Evolutionary conservation across 768 basidiomycete species (phyloP).

Genomic region (Tylopilus vinaceipallidus): DNA sequence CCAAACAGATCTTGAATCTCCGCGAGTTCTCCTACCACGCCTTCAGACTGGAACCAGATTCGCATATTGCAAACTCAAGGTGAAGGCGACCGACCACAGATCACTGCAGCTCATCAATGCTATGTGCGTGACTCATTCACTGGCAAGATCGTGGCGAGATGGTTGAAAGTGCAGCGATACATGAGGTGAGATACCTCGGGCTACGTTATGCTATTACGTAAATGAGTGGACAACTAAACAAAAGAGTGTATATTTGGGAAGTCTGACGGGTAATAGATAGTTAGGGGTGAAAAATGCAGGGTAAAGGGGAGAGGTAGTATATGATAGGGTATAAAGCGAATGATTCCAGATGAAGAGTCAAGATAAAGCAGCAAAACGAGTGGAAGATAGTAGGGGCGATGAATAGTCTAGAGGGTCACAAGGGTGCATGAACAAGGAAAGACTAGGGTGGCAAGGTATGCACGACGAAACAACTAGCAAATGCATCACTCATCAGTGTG

Average conservation of each 20-base stretch:
- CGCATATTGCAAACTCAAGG: too few relatives aligned
- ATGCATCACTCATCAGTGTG: conserved; percentile 11
- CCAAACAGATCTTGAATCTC: too few relatives aligned
- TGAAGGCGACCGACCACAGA: too few relatives aligned
- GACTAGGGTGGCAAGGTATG: too few relatives aligned
- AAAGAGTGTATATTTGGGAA: background rate
- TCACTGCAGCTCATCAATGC: too few relatives aligned
- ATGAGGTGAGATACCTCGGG: too few relatives aligned
- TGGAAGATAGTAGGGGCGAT: conserved; percentile 3
- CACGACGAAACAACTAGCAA: background rate
- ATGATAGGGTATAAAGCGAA: conserved; percentile 9
- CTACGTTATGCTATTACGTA: background rate
- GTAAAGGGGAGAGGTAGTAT: background rate
- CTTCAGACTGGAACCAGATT: too few relatives aligned
- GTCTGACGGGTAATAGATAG: background rate
- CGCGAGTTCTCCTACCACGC: too few relatives aligned
- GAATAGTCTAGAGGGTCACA: conserved; percentile 1
- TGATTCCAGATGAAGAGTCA: background rate
- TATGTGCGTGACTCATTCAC: too few relatives aligned
- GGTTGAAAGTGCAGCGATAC: too few relatives aligned
- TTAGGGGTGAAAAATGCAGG: background rate
- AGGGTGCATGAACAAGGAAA: background rate
- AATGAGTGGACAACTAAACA: conserved; percentile 1
- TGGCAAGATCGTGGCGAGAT: too few relatives aligned
- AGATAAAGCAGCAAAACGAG: conserved; percentile 15